Base-by-base conservation (phyloP, 176 grass and related monocot species). In the Hordeum marinum region DNA sequence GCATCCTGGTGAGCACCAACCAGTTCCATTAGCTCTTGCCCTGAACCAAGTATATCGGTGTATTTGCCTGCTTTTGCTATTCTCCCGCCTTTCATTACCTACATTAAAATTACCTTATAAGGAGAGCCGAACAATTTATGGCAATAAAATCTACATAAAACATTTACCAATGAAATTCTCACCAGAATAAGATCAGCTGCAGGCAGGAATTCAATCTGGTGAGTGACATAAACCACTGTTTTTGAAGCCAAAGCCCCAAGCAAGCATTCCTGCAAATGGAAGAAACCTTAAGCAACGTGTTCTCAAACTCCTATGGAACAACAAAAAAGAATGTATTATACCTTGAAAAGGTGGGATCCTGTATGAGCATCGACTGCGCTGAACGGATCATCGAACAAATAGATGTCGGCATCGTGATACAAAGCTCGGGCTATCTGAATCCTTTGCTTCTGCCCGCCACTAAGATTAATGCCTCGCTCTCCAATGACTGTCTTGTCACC, bases 141-240 rank as follows among this genome's bases (percentile, higher is more conserved):
- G 42, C 64, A 82, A 63, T 63, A 11, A 17, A 76, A 71, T 70
- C 42, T 41, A 12, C 7, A 88, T 64, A 21, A 17, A 78, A 41
- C 4, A 8, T 50, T 75, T 41, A 1, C 35, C 23, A 41, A 83
- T 18, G 18, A 89, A 86, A 60, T 72, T 77, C 73, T 93, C 68
- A 98, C 95, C 82, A 98, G 87, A 73, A 98, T 95, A 75, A 98
- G 93, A 34, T 98, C 91, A 59, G 95, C 91, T 68, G 93, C 64
- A 5, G 95, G 95, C 73, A 98, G 68, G 68, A 98, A 95, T 77
- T 98, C 93, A 69, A 98, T 83, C 81, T 98, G 95, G 64, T 98
- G 95, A 11, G 95, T 98, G 13, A 98, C 91, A 92, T 95, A 98
- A 65, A 98, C 88, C 46, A 98, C 87, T 9, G 95, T 98, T 80